phyloP scores from a whole-genome alignment of 2,329 filamentous ascomycete species.

The Albophoma yamanashiensis region DNA sequence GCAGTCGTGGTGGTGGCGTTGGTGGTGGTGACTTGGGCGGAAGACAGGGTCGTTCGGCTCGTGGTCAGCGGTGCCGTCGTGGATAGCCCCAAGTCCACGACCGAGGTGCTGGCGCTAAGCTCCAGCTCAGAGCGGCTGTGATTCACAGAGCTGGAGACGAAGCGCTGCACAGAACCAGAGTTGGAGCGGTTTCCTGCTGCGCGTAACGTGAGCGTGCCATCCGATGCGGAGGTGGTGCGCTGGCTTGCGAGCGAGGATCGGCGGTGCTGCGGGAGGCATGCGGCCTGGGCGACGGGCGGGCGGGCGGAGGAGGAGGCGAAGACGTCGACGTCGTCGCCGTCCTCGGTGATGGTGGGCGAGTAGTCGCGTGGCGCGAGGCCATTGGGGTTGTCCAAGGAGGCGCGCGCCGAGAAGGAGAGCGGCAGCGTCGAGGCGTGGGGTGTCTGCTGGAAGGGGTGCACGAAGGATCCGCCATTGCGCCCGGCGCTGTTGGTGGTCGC shows the following conservation, averaged over 20 bases:
- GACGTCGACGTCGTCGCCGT: slow-evolving; percentile 30
- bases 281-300: slow-evolving; percentile 1
- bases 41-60: slow-evolving; percentile 15
- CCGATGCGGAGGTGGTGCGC: slow-evolving; percentile 22
- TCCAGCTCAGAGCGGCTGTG: slow-evolving; percentile 39
- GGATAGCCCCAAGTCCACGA: slow-evolving; percentile 24
- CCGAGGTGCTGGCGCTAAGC: slow-evolving; percentile 17
- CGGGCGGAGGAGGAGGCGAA: slow-evolving; percentile 3
- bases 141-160: slow-evolving; percentile 26
- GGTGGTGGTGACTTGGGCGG: slow-evolving; percentile 11
- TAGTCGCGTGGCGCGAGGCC: slow-evolving; percentile 32
- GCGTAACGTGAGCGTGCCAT: slow-evolving; percentile 18
- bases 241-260: slow-evolving; percentile 21
- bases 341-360: slow-evolving; percentile 44
- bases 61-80: slow-evolving; percentile 13
- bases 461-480: slow-evolving; percentile 37
- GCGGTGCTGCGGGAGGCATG: slow-evolving; percentile 10
- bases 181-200: slow-evolving; percentile 15
- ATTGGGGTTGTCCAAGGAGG: slow-evolving; percentile 34
- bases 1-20: slow-evolving; percentile 3
- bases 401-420: slow-evolving; percentile 40
- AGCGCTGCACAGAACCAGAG: slow-evolving; percentile 19
- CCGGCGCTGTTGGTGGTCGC: slow-evolving; percentile 40
- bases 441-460: slow-evolving; percentile 56
- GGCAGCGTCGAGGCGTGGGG: slow-evolving; percentile 51